phyloP scores from a whole-genome alignment of 768 basidiomycete genomes.

The Pleurotus salmoneostramineus region DNA sequence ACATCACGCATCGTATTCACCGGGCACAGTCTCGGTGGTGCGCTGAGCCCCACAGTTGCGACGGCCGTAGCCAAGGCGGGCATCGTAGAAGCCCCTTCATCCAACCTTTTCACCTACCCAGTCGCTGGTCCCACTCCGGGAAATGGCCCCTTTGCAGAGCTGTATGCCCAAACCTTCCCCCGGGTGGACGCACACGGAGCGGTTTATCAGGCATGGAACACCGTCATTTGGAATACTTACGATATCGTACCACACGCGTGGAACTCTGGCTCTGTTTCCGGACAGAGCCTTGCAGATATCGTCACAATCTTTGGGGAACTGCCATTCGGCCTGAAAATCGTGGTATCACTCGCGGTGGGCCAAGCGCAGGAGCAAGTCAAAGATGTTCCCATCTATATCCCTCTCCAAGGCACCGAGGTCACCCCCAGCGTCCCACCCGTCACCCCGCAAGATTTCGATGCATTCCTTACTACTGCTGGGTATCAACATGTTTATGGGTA shows the following conservation, averaged over 20 bases:
- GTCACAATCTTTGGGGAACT: not conserved
- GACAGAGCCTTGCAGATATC: not conserved
- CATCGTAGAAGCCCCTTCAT: not conserved
- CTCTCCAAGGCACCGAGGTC: not conserved
- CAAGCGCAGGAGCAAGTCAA: not conserved
- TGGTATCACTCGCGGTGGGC: not conserved
- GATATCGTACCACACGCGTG: constrained; percentile 7
- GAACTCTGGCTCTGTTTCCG: not conserved
- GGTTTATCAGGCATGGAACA: not conserved
- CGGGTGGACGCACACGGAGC: not conserved
- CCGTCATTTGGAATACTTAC: not conserved
- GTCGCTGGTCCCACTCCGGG: constrained; percentile 1
- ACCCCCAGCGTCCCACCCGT: not conserved
- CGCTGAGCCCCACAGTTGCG: not conserved
- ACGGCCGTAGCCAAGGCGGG: not conserved
- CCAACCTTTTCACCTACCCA: not conserved
- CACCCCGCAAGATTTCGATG: not conserved
- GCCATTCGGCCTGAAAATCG: not conserved
- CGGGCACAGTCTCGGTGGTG: constrained; percentile 7
- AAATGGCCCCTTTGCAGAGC: not conserved
- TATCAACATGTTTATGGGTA: not conserved
- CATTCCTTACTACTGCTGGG: not conserved
- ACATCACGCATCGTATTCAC: constrained; percentile 1
- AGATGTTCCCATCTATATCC: not conserved
- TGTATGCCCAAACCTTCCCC: not conserved